phyloP scores from a whole-genome alignment of 2,329 filamentous ascomycete species.

The Orbilia ellipsospora region DNA sequence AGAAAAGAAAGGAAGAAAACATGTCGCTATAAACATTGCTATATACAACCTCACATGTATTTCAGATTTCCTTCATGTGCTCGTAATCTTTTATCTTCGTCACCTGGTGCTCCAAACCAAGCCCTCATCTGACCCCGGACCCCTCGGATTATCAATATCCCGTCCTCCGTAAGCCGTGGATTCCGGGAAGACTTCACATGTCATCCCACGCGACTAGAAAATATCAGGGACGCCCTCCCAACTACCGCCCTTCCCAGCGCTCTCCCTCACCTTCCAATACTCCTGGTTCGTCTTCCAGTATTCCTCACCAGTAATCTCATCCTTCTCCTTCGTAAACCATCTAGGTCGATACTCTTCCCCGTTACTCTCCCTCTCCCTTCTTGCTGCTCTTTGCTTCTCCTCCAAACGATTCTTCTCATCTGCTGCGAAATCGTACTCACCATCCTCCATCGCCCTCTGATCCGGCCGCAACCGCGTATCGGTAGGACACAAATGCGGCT shows the following conservation, averaged over 20 bases:
- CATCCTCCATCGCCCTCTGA: constrained; percentile 97
- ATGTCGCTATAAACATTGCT: constrained; percentile 13
- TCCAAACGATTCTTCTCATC: constrained; percentile 94
- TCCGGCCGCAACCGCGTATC: constrained; percentile 93
- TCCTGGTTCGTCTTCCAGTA: constrained; percentile 90
- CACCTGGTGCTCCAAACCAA: constrained; percentile 1
- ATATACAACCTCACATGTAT: constrained; percentile 10
- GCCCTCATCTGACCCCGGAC: constrained; percentile 11
- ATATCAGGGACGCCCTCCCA: constrained; percentile 83
- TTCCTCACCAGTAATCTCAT: constrained; percentile 83
- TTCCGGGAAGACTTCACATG: neutral
- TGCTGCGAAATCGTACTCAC: constrained; percentile 93
- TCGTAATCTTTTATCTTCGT: neutral
- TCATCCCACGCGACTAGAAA: constrained; percentile 65
- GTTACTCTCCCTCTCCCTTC: constrained; percentile 76
- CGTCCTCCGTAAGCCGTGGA: constrained; percentile 4
- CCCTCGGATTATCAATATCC: constrained; percentile 10
- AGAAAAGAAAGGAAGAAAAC: constrained; percentile 1
- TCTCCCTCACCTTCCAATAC: constrained; percentile 83
- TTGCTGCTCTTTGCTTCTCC: constrained; percentile 83
- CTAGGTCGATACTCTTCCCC: constrained; percentile 85
- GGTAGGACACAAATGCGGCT: constrained; percentile 83
- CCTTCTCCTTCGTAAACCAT: constrained; percentile 82
- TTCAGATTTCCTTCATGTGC: constrained; percentile 5
- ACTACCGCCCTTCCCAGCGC: constrained; percentile 71